These are phyloP conservation scores for Acanthamoeba castellanii DNA, from an alignment of 208 protist species.

Conservation along the genomic window DNA sequence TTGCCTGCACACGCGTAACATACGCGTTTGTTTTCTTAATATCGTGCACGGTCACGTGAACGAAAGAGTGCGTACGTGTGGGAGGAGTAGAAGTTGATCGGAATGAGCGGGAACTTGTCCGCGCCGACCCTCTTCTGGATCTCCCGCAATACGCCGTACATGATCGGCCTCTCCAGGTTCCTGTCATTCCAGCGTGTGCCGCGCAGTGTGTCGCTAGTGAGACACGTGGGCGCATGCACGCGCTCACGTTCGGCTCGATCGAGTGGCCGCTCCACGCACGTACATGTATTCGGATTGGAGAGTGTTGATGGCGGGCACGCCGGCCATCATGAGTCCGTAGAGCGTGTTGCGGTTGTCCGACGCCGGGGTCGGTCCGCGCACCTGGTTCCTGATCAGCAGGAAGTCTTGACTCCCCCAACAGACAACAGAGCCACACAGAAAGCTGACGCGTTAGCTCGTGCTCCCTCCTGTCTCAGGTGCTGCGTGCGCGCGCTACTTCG, in stretches of 20 bases:
- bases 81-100: conserved; percentile 20
- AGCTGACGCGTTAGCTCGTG: not conserved
- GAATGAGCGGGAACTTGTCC: conserved; percentile 71
- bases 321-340: conserved; percentile 47
- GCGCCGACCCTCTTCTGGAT: conserved; percentile 23
- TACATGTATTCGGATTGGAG: conserved; percentile 67
- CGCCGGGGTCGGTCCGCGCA: conserved; percentile 15
- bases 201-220: not conserved
- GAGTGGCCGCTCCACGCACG: not conserved
- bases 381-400: conserved; percentile 53
- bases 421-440: too few relatives aligned
- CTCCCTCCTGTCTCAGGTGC: too few relatives aligned
- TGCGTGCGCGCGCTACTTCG: too few relatives aligned
- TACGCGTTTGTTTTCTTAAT: not conserved
- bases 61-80: not conserved
- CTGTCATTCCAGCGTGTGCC: too few relatives aligned
- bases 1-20: not conserved
- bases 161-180: conserved; percentile 32
- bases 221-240: not conserved
- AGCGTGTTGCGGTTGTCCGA: conserved; percentile 30
- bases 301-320: conserved; percentile 54
- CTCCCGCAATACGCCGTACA: conserved; percentile 30
- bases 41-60: not conserved
- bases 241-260: not conserved
- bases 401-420: not conserved